Base-by-base conservation (phyloP, 2,329 filamentous ascomycete species). In the Aspergillaceae sp. region DNA sequence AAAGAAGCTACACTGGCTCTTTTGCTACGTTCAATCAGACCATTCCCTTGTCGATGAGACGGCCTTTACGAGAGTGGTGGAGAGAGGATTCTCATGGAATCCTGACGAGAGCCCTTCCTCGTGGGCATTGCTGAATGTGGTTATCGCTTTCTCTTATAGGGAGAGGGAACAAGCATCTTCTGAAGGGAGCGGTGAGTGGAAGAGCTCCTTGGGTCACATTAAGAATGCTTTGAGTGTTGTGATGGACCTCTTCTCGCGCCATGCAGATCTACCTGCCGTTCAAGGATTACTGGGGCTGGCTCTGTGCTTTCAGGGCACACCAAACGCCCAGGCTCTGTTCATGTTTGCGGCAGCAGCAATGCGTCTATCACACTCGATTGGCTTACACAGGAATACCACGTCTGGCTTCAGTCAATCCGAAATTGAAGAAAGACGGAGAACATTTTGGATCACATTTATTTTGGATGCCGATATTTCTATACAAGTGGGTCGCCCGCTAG, bases 391-490 rank as follows among this genome's bases (percentile, higher is more conserved):
- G 3, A 49, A 47, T 6, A 47, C 30, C n/a, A 45, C 41, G 1
- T 43, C 37, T 35, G 48, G 53, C 7, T 29, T 56, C 11, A 48
- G 48, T 3, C 26, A 27, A 10, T 34, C 42, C 10, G 43, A 54
- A 32, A 42, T 47, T 2, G 55, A 56, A 36, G 50, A 55, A 46
- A 28, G 52, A 35, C 41, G 48, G n/a, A 46, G 52, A 19, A 47
- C 46, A 4, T 56, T 48, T 34, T 58, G 54, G 55, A 49, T 58
- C 4, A 49, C 53, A 7, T 58, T 58, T 5, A 49, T 56, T 28
- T 40, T 58, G n/a, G 52, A 58, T 41, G 54, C 55, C 9, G 52
- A 57, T 44, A 55, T 58, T 29, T 55, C 47, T 19, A 43, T 51
- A 4, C 42, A 54, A 27, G 48, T 48, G 9, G 55, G 55, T 2